A percentile compares a stretch with the other conserved stretches of the same genome.
These are phyloP conservation scores for Linum lewisii DNA, from an alignment of 345 rosid species.

Conservation along the genomic window DNA sequence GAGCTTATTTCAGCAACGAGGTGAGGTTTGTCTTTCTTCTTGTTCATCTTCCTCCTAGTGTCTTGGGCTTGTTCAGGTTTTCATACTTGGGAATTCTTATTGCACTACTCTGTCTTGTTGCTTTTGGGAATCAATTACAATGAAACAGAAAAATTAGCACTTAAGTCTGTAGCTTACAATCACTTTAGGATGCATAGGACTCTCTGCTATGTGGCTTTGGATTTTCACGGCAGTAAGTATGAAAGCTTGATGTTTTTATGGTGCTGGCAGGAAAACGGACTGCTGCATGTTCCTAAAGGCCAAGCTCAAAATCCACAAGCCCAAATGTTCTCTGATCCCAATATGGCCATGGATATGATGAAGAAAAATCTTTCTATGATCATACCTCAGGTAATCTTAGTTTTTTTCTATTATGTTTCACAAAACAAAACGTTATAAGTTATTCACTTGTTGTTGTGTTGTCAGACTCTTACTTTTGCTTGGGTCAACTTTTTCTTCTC, in stretches of 20 bases:
- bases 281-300: slow-evolving; percentile 75
- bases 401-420: neutral
- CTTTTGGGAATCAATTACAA: neutral
- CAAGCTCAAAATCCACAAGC: slow-evolving; percentile 84
- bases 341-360: slow-evolving; percentile 99
- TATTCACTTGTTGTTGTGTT: slow-evolving; percentile 10
- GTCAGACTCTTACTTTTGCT: slow-evolving; percentile 92
- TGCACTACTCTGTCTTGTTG: neutral
- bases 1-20: slow-evolving; percentile 75
- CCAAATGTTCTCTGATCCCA: slow-evolving; percentile 98
- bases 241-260: neutral
- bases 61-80: neutral
- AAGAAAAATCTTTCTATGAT: slow-evolving; percentile 99
- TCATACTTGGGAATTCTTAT: neutral
- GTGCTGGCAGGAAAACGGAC: slow-evolving; percentile 73
- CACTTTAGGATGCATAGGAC: neutral
- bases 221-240: neutral
- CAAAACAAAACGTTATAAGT: slow-evolving; percentile 10
- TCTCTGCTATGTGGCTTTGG: neutral
- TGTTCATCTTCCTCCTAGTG: neutral
- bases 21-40: slow-evolving; percentile 41
- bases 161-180: neutral
- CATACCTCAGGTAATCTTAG: slow-evolving; percentile 74
- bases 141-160: neutral
- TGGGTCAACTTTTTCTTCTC: slow-evolving; percentile 99